These are phyloP conservation scores for Diutina mesorugosa DNA, from an alignment of 1,139 yeast genomes.

Conservation along the genomic window DNA sequence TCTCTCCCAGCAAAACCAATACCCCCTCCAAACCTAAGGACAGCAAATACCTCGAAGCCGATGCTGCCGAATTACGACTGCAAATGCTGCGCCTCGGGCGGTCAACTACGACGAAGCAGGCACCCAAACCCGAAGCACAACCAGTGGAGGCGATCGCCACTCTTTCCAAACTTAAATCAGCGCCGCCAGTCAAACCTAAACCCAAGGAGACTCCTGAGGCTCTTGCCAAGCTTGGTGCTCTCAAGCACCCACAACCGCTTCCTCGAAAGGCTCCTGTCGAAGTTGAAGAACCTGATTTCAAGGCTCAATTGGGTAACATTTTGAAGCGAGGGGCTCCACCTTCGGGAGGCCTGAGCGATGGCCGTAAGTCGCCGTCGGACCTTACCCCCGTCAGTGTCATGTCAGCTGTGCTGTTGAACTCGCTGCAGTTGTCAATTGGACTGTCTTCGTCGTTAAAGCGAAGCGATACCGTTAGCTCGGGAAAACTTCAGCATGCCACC, in stretches of 20 bases:
- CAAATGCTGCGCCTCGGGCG: neutral
- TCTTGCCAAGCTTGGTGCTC: neutral
- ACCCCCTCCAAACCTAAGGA: neutral
- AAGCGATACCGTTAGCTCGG: neutral
- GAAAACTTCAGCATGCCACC: neutral
- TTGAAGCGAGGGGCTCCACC: neutral
- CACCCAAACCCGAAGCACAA: neutral
- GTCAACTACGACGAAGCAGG: neutral
- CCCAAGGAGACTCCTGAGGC: neutral
- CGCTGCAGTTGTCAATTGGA: neutral
- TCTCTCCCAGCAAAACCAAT: neutral
- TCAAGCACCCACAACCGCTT: neutral
- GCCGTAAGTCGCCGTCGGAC: neutral
- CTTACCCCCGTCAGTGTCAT: neutral
- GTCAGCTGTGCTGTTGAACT: neutral
- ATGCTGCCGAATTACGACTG: neutral
- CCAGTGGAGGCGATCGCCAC: neutral
- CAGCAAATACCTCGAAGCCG: neutral
- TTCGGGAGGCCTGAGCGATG: neutral
- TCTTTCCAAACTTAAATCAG: neutral
- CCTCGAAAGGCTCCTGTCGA: neutral
- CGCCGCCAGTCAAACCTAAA: neutral
- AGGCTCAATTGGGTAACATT: neutral
- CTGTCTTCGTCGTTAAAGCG: neutral
- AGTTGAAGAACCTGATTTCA: neutral